Evolutionary conservation across 176 grass and related monocot genomes (phyloP).

Genomic region (Lolium perenne): DNA sequence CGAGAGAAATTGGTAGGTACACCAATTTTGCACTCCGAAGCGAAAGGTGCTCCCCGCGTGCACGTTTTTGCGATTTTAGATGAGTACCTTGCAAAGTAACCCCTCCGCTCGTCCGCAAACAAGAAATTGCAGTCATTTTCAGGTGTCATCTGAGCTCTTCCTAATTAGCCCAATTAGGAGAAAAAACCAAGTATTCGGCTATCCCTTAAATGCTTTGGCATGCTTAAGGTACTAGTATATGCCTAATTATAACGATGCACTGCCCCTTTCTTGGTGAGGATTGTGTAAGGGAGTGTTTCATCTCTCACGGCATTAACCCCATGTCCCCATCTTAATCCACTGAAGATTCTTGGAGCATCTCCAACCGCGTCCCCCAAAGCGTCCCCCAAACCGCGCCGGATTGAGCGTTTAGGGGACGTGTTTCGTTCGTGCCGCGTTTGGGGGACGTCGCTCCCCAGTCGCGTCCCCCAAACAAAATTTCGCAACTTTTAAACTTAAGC

Average conservation of each 20-base stretch:
- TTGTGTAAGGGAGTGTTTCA: background rate
- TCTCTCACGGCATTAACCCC: constrained; percentile 1
- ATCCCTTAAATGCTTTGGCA: background rate
- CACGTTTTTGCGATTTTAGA: constrained; percentile 41
- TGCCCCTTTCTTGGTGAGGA: background rate
- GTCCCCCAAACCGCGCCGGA: too few relatives aligned
- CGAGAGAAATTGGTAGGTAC: background rate
- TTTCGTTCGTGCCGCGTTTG: too few relatives aligned
- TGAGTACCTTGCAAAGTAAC: constrained; percentile 39
- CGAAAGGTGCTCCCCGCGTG: constrained; percentile 10
- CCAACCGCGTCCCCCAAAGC: too few relatives aligned
- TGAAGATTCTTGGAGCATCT: too few relatives aligned
- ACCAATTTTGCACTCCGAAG: constrained; percentile 27
- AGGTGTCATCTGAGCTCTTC: background rate
- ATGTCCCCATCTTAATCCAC: background rate
- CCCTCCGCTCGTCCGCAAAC: constrained; percentile 36
- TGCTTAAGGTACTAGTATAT: background rate
- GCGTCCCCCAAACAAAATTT: too few relatives aligned
- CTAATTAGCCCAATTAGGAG: background rate
- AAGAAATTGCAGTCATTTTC: constrained; percentile 53
- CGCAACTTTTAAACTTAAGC: too few relatives aligned
- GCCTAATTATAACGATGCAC: background rate
- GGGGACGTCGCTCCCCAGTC: too few relatives aligned
- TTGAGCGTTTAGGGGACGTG: too few relatives aligned
- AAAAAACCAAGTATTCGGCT: background rate